phyloP scores from a whole-genome alignment of 495 filamentous ascomycete genomes.

The Rhizodiscina lignyota region DNA sequence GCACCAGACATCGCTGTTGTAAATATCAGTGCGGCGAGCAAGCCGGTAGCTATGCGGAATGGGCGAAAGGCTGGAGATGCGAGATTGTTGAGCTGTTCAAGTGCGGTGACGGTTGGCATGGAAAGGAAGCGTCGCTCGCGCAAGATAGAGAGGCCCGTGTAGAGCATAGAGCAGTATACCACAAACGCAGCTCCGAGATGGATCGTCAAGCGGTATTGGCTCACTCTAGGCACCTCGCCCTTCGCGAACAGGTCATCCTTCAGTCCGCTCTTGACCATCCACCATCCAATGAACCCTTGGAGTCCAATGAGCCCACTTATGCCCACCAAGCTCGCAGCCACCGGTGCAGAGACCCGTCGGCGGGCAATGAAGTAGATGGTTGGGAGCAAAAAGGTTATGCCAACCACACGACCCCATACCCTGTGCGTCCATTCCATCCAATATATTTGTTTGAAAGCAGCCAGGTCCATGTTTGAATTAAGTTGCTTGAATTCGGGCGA shows the following conservation, averaged over 20 bases:
- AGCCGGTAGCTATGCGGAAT: slow-evolving; percentile 57
- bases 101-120: slow-evolving; percentile 37
- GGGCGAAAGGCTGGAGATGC: slow-evolving; percentile 45
- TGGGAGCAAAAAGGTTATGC: slow-evolving; percentile 74
- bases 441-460: slow-evolving; percentile 96
- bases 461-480: slow-evolving; percentile 78
- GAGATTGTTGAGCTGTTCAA: slow-evolving; percentile 38
- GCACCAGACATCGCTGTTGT: slow-evolving; percentile 83
- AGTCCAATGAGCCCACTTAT: slow-evolving; percentile 84
- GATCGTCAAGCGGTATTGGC: slow-evolving; percentile 80
- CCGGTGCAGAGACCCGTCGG: slow-evolving; percentile 58
- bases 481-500: slow-evolving; percentile 84
- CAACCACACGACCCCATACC: slow-evolving; percentile 87
- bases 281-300: slow-evolving; percentile 93
- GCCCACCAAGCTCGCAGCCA: slow-evolving; percentile 60
- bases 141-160: slow-evolving; percentile 74
- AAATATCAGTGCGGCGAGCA: slow-evolving; percentile 65
- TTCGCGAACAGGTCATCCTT: slow-evolving; percentile 88
- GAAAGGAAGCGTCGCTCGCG: slow-evolving; percentile 49
- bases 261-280: slow-evolving; percentile 96
- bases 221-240: slow-evolving; percentile 78
- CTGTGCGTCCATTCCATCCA: slow-evolving; percentile 99
- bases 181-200: slow-evolving; percentile 81
- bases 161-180: slow-evolving; percentile 86
- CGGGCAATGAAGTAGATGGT: slow-evolving; percentile 76